Evolutionary conservation across 1,284 basidiomycete species (phyloP).

Genomic region (Heterobasidion occidentale): DNA sequence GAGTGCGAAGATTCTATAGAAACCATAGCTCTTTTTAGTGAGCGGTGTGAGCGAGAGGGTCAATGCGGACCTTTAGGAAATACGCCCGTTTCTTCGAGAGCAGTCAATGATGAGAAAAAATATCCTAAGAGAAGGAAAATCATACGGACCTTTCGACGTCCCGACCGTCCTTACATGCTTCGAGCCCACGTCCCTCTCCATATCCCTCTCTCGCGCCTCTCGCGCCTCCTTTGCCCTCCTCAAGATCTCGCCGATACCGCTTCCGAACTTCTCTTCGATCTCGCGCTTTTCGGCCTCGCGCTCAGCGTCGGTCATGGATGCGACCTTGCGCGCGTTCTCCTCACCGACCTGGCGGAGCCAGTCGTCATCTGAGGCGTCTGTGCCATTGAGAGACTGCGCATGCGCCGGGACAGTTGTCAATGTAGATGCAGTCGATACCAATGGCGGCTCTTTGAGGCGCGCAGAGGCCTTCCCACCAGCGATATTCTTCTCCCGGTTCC

Average conservation of each 20-base stretch:
- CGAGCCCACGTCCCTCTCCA: background rate
- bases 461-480: constrained; percentile 1
- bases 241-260: constrained; percentile 52
- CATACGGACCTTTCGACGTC: background rate
- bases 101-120: background rate
- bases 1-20: background rate
- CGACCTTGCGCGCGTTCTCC: constrained; percentile 49
- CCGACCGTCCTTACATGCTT: background rate
- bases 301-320: constrained; percentile 51
- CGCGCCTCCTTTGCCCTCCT: constrained; percentile 40
- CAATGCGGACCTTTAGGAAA: background rate
- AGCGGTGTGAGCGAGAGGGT: background rate
- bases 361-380: background rate
- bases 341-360: constrained; percentile 34
- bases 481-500: constrained; percentile 27
- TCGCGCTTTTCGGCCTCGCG: constrained; percentile 47
- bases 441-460: constrained; percentile 6
- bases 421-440: constrained; percentile 1
- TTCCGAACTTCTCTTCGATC: constrained; percentile 62
- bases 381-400: background rate
- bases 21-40: background rate
- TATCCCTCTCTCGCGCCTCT: constrained; percentile 19
- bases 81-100: background rate
- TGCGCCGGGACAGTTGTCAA: background rate
- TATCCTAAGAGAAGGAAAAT: background rate